phyloP scores from a whole-genome alignment of 2,329 filamentous ascomycete genomes.

The Hortaea sp. region DNA sequence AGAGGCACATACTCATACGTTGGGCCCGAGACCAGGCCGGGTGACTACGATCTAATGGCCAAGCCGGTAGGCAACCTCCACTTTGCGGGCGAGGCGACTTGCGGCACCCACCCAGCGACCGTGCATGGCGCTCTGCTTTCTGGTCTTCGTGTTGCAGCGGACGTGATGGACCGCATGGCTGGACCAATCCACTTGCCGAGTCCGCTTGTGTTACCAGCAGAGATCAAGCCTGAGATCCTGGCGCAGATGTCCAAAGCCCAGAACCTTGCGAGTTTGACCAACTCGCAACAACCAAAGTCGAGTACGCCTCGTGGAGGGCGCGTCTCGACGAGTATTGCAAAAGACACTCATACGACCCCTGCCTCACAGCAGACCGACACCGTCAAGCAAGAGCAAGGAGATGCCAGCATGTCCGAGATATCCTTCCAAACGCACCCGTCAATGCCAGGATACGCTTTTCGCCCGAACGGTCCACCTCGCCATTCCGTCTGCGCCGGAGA shows the following conservation, averaged over 20 bases:
- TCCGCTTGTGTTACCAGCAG: conserved; percentile 57
- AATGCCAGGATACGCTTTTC: conserved; percentile 15
- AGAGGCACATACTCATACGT: conserved; percentile 92
- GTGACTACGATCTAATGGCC: conserved; percentile 91
- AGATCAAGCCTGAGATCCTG: conserved; percentile 33
- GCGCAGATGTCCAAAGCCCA: not conserved
- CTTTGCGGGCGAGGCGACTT: conserved; percentile 95
- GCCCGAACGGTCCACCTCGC: conserved; percentile 13
- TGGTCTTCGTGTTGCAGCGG: conserved; percentile 77
- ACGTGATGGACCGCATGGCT: conserved; percentile 69
- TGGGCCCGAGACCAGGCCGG: conserved; percentile 66
- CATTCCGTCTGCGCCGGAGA: conserved; percentile 23
- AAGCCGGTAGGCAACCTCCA: conserved; percentile 73
- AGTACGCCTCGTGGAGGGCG: not conserved
- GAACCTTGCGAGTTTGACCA: not conserved
- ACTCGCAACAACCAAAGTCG: not conserved
- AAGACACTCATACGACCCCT: not conserved
- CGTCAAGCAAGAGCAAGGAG: conserved; percentile 18
- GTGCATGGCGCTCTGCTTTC: conserved; percentile 95
- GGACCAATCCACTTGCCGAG: conserved; percentile 69
- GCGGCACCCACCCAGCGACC: conserved; percentile 88
- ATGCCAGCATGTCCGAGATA: conserved; percentile 2
- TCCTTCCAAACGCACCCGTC: not conserved
- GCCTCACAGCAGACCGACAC: not conserved
- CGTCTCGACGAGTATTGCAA: not conserved